A percentile compares a stretch with the other conserved stretches of the same genome.
Evolutionary conservation across 768 basidiomycete species (phyloP).

Genomic region (Mycena rebaudengoi): DNA sequence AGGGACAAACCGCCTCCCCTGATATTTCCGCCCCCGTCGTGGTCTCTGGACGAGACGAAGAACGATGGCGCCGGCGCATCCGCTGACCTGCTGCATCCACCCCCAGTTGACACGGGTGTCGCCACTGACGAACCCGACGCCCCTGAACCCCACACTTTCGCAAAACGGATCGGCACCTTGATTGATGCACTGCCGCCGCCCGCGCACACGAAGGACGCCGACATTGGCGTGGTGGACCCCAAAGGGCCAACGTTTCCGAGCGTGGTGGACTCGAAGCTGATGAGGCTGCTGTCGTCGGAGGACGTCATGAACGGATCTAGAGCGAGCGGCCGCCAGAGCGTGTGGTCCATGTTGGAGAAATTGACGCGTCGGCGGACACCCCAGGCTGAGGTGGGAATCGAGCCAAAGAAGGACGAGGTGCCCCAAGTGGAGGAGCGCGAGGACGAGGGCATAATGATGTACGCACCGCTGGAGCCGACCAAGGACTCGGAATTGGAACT

Average conservation of each 20-base stretch:
- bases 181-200: slow-evolving; percentile 29
- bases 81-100: no score
- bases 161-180: slow-evolving; percentile 29
- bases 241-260: slow-evolving; percentile 41
- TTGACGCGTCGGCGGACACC: slow-evolving; percentile 41
- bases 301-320: slow-evolving; percentile 70
- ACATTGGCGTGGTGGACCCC: slow-evolving; percentile 30
- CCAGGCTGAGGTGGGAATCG: no score
- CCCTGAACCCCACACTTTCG: slow-evolving; percentile 22
- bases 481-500: slow-evolving; percentile 72
- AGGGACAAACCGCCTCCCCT: slow-evolving; percentile 27
- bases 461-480: slow-evolving; percentile 71
- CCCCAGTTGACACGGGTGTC: slow-evolving; percentile 11
- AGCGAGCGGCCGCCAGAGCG: slow-evolving; percentile 48
- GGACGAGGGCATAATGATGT: slow-evolving; percentile 78
- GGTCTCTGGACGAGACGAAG: slow-evolving; percentile 48
- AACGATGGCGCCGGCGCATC: slow-evolving; percentile 29
- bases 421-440: no score
- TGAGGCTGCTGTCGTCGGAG: slow-evolving; percentile 63
- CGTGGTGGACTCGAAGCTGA: slow-evolving; percentile 51
- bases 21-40: slow-evolving; percentile 57
- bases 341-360: slow-evolving; percentile 69
- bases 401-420: slow-evolving; percentile 28
- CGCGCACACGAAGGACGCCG: slow-evolving; percentile 23
- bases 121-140: slow-evolving; percentile 10